phyloP scores from a whole-genome alignment of 306 rosid species.

The Abrus pulchellus region DNA sequence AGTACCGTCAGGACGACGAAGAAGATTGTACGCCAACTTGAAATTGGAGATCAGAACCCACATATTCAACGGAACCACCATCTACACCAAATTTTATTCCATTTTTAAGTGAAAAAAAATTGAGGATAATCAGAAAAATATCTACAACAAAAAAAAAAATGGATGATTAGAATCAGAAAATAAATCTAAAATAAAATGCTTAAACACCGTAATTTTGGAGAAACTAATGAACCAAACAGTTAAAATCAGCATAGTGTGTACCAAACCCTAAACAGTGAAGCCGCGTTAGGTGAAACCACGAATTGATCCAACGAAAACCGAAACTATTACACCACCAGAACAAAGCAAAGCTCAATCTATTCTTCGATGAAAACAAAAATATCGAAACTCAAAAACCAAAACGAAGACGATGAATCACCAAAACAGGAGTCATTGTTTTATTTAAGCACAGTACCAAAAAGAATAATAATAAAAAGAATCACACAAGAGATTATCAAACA shows the following conservation, averaged over 20 bases:
- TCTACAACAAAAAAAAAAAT: background rate
- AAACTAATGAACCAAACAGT: background rate
- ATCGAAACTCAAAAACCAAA: background rate
- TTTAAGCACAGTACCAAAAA: background rate
- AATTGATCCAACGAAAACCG: constrained; percentile 32
- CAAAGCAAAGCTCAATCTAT: constrained; percentile 13
- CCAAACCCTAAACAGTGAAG: constrained; percentile 45
- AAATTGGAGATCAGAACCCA: constrained; percentile 98
- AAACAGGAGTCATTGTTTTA: constrained; percentile 1
- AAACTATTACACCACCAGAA: background rate
- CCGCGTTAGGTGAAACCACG: background rate
- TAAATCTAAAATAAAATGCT: constrained; percentile 1
- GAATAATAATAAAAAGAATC: background rate
- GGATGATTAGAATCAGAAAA: background rate
- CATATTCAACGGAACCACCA: constrained; percentile 95
- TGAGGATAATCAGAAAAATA: background rate
- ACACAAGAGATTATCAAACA: background rate
- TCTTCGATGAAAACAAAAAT: constrained; percentile 26
- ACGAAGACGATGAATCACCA: background rate
- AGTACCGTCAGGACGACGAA: constrained; percentile 97
- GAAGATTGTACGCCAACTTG: constrained; percentile 95
- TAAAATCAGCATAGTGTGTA: constrained; percentile 13
- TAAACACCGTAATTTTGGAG: background rate
- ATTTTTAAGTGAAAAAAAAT: background rate
- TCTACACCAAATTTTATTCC: constrained; percentile 55